Evolutionary conservation across 768 basidiomycete genomes (phyloP), one percentile per base, ranked within the genome.

Genomic region (Lactarius pseudohatsudake): DNA sequence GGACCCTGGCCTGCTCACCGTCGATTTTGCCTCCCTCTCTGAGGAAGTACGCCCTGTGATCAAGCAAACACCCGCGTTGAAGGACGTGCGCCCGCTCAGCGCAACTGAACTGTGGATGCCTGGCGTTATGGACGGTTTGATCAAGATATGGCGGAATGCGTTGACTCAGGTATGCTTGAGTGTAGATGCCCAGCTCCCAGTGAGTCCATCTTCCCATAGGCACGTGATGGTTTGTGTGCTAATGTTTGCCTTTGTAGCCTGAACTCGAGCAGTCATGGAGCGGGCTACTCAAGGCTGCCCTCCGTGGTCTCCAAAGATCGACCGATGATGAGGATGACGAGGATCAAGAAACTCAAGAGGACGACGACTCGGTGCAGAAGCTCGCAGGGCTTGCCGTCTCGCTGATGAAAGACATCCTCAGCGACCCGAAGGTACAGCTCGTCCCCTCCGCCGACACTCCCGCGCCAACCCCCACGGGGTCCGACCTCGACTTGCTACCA

Each of bases 241-340:
- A 9, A 64, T 56, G 64, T 56, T 53, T 60, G 61, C 32, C n/a
- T 45, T 60, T 28, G 43, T 56, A 86, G 82, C 68, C 71, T 1
- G 84, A 85, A 66, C 75, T 88, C 4, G 71, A 83, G 8, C 78
- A 77, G 16, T 79, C 85, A 9, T 91, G 89, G 89, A 76, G 80
- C 43, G 81, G 82, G 50, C 73, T 91, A 38, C 69, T 90, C 45
- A 79, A 78, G 59, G 79, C 82, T 3, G 83, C 83, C 38, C 79
- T 85, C 18, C 72, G 78, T 0, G 72, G 75, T 59, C 74, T 84
- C 6, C 76, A 84, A 77, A 80, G 86, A 64, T 50, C 57, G 56
- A 40, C 36, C 50, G 59, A 65, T 63, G 38, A 53, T 62, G 26
- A 20, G 9, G 57, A 41, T 7, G 40, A 30, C 15, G 50, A 28